Conservation (phyloP, 192 early-diverging fungal genomes). For the Gaertneriomyces sp. region DNA sequence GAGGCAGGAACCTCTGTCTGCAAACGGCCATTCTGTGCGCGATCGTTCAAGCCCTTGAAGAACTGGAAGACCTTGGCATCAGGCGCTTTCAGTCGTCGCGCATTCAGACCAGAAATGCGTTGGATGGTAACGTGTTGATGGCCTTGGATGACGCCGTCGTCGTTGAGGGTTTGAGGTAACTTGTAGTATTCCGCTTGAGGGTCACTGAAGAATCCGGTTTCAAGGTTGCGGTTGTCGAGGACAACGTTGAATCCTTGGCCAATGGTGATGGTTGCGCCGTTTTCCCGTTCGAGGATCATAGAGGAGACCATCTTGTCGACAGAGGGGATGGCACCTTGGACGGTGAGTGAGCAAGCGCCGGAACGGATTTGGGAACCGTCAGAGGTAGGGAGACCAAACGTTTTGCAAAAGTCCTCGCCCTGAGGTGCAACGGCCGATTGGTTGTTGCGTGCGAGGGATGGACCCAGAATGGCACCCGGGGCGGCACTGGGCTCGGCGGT, state of each 20-base stretch:
- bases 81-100: slow-evolving; percentile 19
- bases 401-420: slow-evolving; percentile 25
- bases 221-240: slow-evolving; percentile 30
- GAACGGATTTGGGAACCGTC: slow-evolving; percentile 35
- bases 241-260: slow-evolving; percentile 23
- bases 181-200: slow-evolving; percentile 31
- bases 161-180: slow-evolving; percentile 40
- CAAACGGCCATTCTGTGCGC: slow-evolving; percentile 28
- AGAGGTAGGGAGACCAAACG: slow-evolving; percentile 14
- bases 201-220: slow-evolving; percentile 42
- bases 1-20: slow-evolving; percentile 30
- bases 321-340: slow-evolving; percentile 32
- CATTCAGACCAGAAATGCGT: slow-evolving; percentile 7
- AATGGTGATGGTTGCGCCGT: slow-evolving; percentile 35
- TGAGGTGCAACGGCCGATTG: no score
- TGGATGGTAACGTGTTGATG: slow-evolving; percentile 49
- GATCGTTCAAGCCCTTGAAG: slow-evolving; percentile 47
- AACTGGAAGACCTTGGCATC: slow-evolving; percentile 33
- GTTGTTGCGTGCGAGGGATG: no score
- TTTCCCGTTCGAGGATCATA: slow-evolving; percentile 29
- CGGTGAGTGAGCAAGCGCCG: slow-evolving; percentile 31
- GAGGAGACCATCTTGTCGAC: slow-evolving; percentile 39
- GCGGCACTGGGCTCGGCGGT: no score
- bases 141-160: slow-evolving; percentile 36
- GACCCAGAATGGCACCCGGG: no score